Conservation (phyloP, 2,329 filamentous ascomycete genomes). For the Apiospora kogelbergensis region DNA sequence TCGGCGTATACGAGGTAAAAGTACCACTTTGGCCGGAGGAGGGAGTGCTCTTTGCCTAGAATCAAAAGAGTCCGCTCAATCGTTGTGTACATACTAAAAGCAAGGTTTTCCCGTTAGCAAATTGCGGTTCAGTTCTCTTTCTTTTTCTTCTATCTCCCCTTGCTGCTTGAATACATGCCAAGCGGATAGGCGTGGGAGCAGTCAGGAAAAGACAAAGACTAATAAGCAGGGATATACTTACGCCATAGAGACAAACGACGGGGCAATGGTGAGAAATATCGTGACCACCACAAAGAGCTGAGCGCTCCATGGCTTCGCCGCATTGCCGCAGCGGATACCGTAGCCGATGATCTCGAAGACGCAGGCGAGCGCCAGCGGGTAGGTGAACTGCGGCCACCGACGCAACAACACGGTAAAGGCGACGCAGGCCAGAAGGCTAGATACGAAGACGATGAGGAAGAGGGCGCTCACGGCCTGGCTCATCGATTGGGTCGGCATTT, state of each 20-base stretch:
- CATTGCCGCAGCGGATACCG: conserved; percentile 22
- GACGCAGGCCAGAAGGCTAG: conserved; percentile 20
- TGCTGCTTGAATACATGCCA: neutral
- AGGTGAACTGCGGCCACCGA: conserved; percentile 20
- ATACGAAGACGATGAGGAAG: conserved; percentile 23
- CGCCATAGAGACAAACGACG: conserved; percentile 28
- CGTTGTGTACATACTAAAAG: conserved; percentile 29
- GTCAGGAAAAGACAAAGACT: no score
- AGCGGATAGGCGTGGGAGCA: neutral
- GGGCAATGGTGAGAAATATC: conserved; percentile 26
- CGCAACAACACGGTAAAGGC: conserved; percentile 19
- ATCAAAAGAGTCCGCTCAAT: conserved; percentile 25
- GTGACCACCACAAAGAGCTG: conserved; percentile 23
- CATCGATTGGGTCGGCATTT: neutral
- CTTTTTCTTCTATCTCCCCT: neutral
- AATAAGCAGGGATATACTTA: conserved; percentile 11
- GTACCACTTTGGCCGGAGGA: conserved; percentile 24
- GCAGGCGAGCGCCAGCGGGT: conserved; percentile 24
- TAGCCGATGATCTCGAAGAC: conserved; percentile 27
- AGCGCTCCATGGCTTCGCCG: conserved; percentile 24
- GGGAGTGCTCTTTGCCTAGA: conserved; percentile 30
- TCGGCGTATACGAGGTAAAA: conserved; percentile 26
- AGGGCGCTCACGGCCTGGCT: conserved; percentile 13
- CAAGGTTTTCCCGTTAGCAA: neutral
- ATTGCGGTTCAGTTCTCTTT: neutral